Conservation (phyloP, 202 grass and related monocot species). For the Dendrocalamus latiflorus region DNA sequence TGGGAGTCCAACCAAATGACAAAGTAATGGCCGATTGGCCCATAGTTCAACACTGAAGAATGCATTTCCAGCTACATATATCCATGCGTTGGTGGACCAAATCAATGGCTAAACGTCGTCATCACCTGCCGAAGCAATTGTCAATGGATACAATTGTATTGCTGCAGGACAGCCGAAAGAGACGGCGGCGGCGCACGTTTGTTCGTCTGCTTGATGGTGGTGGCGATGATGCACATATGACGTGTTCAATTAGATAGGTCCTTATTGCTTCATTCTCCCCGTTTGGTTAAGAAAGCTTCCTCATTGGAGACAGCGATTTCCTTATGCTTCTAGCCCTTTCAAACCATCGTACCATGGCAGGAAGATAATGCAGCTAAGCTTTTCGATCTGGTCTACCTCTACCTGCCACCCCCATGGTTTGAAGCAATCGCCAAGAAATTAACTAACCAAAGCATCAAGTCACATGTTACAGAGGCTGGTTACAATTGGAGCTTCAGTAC, state of each 20-base stretch:
- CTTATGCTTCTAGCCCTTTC: not conserved
- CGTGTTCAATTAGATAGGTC: not conserved
- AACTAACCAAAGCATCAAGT: not conserved
- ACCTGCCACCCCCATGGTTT: slow-evolving; percentile 19
- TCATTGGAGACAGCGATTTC: slow-evolving; percentile 36
- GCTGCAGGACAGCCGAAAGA: not conserved
- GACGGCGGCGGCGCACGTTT: slow-evolving; percentile 10
- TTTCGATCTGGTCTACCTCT: slow-evolving; percentile 10
- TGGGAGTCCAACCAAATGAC: not conserved
- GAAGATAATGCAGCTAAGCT: slow-evolving; percentile 17
- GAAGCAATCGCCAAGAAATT: slow-evolving; percentile 1
- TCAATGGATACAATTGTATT: no score
- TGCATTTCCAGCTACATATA: not conserved
- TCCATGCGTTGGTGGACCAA: not conserved
- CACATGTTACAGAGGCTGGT: slow-evolving; percentile 10
- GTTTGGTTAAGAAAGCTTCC: not conserved
- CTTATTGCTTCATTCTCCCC: not conserved
- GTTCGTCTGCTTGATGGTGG: not conserved
- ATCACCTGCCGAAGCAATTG: not conserved
- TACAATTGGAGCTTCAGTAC: not conserved
- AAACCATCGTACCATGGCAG: not conserved
- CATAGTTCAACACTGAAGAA: not conserved
- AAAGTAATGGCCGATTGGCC: not conserved
- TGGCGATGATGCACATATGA: not conserved
- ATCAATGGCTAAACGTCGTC: slow-evolving; percentile 25